These are phyloP conservation scores for Pilobolus umbonatus DNA, from an alignment of 192 early-diverging fungal genomes.

Conservation along the genomic window DNA sequence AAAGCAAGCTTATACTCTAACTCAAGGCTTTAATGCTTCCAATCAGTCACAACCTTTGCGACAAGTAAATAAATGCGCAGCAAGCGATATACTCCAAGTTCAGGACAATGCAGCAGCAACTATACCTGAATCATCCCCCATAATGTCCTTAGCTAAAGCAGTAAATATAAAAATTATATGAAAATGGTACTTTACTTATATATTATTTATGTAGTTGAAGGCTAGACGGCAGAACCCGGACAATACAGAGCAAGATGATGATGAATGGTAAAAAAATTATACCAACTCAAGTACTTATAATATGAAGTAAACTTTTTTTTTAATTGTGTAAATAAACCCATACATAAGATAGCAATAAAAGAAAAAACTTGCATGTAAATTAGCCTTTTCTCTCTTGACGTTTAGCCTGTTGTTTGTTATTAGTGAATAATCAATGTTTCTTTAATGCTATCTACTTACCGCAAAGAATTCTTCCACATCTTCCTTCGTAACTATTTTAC, in stretches of 20 bases:
- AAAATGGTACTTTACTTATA: not conserved
- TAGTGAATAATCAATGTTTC: not conserved
- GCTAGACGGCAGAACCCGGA: constrained; percentile 8
- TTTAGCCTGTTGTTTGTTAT: not conserved
- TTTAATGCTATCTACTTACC: not conserved
- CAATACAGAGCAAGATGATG: constrained; percentile 13
- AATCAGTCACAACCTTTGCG: too few species aligned
- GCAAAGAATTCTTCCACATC: constrained; percentile 75
- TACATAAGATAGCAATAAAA: too few species aligned
- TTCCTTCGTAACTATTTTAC: constrained; percentile 64
- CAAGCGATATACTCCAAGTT: too few species aligned
- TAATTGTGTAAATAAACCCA: too few species aligned
- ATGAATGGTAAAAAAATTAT: constrained; percentile 18
- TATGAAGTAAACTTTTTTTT: too few species aligned
- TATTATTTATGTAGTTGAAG: not conserved
- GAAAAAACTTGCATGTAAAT: not conserved
- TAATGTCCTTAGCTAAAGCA: constrained; percentile 34
- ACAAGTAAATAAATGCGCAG: too few species aligned
- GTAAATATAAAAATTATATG: constrained; percentile 26
- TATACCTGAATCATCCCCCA: constrained; percentile 8
- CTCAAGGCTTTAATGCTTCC: too few species aligned
- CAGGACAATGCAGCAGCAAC: constrained; percentile 18
- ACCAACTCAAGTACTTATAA: not conserved
- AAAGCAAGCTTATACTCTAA: too few species aligned
- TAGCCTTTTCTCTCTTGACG: not conserved